These are phyloP conservation scores for Zasmidium angulare DNA, from an alignment of 2,329 filamentous ascomycete species.

Conservation along the genomic window DNA sequence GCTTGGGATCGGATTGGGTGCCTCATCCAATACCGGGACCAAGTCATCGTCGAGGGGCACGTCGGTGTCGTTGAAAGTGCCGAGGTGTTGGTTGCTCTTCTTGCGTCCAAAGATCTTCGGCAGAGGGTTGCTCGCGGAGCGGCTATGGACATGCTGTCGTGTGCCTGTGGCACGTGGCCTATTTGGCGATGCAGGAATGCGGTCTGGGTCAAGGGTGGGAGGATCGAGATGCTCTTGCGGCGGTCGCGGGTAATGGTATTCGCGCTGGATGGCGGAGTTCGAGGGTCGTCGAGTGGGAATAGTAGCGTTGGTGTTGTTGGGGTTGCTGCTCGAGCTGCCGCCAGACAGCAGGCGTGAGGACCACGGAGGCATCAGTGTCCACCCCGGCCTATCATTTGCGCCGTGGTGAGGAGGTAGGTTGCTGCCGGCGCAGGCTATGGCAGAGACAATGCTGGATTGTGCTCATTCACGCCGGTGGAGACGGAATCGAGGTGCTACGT, in stretches of 20 bases:
- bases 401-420: background rate
- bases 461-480: background rate
- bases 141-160: slow-evolving; percentile 37
- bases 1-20: slow-evolving; percentile 32
- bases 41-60: slow-evolving; percentile 47
- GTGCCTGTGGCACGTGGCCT: slow-evolving; percentile 18
- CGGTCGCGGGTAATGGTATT: slow-evolving; percentile 27
- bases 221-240: slow-evolving; percentile 18
- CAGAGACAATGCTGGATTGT: background rate
- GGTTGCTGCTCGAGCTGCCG: slow-evolving; percentile 21
- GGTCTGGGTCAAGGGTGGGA: slow-evolving; percentile 27
- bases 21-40: slow-evolving; percentile 37
- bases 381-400: slow-evolving; percentile 1
- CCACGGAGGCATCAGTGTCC: slow-evolving; percentile 33
- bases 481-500: background rate
- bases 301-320: slow-evolving; percentile 11
- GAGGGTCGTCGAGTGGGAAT: slow-evolving; percentile 3
- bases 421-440: background rate
- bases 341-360: slow-evolving; percentile 32
- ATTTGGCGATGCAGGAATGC: slow-evolving; percentile 20
- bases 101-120: slow-evolving; percentile 67
- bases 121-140: slow-evolving; percentile 79
- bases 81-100: slow-evolving; percentile 46
- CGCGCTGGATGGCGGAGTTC: slow-evolving; percentile 1
- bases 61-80: slow-evolving; percentile 28